Evolutionary conservation across 306 rosid species (phyloP), one percentile per base, ranked within the genome.

Genomic region (Spatholobus suberectus): DNA sequence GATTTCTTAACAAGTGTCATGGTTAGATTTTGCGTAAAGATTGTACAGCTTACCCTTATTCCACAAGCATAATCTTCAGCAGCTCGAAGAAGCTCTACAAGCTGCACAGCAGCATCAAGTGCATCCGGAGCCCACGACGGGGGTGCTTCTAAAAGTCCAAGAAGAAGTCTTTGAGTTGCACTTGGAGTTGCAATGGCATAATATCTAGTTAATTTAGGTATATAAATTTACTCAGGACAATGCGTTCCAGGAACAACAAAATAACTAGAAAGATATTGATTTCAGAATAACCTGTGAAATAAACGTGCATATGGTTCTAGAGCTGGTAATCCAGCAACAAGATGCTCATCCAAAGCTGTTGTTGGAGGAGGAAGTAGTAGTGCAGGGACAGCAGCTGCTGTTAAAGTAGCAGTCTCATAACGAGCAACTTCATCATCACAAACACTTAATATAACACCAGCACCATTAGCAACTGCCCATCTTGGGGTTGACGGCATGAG

Each of bases 61-160:
- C 98, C 98, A 84, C 90, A 83, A 46, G 96, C 97, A 87, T 90
- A 94, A 79, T 94, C 98, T 89, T 94, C 98, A 68, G 98, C 98
- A 88, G 98, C 97, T 65, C 97, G 94, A 82, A 94, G 98, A 32
- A 94, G 98, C 66, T 92, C 97, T 83, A 94, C 98, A 74, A 94
- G 97, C 84, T 94, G 98, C 37, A 92, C 97, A 66, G 97, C 93
- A 34, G 98, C 98, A 89, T 94, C 98, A 49, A 94, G 98, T 70
- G 98, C 98, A 89, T 94, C 98, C 2, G 98, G 98, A 81, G 98
- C 98, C 98, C 98, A 94, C 35, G 98, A 94, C 21, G 98, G 98
- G 0, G 98, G 98, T 63, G 98, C 98, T 89, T 94, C 98, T 82
- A 94, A 84, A 84, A 94, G 94, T 68, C 98, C 98, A 73, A 92